Percentiles rank a stretch among this genome's conserved stretches.
Evolutionary conservation across 83 land plant genomes (phyloP).

Genomic region (Picea mariana): DNA sequence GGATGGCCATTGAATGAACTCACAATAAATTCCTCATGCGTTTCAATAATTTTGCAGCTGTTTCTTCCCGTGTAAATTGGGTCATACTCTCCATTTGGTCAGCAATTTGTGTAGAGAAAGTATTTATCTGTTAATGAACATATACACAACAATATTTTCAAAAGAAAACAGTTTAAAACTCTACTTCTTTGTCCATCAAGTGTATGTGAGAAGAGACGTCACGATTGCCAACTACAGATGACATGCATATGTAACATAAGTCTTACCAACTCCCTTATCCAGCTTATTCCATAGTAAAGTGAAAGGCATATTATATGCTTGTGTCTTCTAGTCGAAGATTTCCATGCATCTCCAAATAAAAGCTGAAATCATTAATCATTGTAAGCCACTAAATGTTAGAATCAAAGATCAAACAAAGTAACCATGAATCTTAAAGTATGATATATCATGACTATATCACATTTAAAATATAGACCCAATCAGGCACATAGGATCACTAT

Average conservation of each 20-base stretch:
- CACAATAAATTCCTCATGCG: slow-evolving; percentile 84
- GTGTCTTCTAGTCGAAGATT: slow-evolving; percentile 49
- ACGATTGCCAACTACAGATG: neutral
- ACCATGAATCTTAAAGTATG: neutral
- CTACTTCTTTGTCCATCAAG: neutral
- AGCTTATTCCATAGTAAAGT: slow-evolving; percentile 77
- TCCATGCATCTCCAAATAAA: slow-evolving; percentile 53
- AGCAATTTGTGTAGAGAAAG: slow-evolving; percentile 80
- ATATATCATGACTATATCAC: neutral
- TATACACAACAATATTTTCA: neutral
- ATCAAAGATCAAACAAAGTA: neutral
- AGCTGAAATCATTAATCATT: slow-evolving; percentile 37
- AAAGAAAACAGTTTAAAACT: neutral
- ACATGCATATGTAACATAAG: neutral
- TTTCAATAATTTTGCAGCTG: slow-evolving; percentile 63
- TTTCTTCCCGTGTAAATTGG: slow-evolving; percentile 71
- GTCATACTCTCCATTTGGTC: slow-evolving; percentile 40
- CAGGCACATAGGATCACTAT: neutral
- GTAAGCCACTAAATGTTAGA: neutral
- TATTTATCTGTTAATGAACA: slow-evolving; percentile 64
- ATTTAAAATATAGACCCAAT: neutral
- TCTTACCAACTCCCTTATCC: slow-evolving; percentile 92
- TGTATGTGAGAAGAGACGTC: neutral
- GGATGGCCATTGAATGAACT: slow-evolving; percentile 18
- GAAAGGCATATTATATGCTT: slow-evolving; percentile 65